phyloP scores from a whole-genome alignment of 768 basidiomycete genomes.

The Phanerochaete sordida region DNA sequence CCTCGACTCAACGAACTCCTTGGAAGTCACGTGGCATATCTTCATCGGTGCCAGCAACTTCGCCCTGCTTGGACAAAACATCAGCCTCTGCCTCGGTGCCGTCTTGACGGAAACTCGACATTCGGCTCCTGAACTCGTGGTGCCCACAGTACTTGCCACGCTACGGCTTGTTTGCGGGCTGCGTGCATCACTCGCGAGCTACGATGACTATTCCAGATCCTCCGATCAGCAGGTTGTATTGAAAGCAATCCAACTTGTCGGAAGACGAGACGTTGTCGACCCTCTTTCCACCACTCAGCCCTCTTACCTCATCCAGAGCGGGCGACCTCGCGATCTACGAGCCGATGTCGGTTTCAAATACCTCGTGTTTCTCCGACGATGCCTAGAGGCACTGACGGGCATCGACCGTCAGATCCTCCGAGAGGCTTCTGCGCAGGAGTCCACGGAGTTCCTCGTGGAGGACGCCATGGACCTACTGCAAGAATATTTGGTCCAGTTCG shows the following conservation, averaged over 20 bases:
- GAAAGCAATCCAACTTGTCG: conserved; percentile 49
- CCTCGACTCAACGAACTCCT: neutral
- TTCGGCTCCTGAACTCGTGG: conserved; percentile 26
- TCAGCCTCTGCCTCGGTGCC: conserved; percentile 20
- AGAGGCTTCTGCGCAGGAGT: conserved; percentile 3
- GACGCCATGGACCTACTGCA: neutral
- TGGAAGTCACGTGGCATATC: conserved; percentile 13
- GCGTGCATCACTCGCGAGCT: neutral
- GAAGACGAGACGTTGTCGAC: conserved; percentile 53
- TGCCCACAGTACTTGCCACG: conserved; percentile 8
- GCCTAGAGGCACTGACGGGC: conserved; percentile 42
- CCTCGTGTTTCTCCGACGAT: conserved; percentile 73
- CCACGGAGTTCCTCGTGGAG: neutral
- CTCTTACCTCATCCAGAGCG: conserved; percentile 77
- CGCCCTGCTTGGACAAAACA: conserved; percentile 1
- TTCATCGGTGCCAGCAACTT: conserved; percentile 6
- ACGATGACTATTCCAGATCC: conserved; percentile 12
- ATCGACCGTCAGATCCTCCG: conserved; percentile 22
- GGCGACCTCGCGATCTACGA: conserved; percentile 63
- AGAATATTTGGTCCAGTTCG: conserved; percentile 7
- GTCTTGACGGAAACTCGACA: conserved; percentile 26
- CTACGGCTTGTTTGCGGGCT: neutral
- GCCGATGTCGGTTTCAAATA: conserved; percentile 71
- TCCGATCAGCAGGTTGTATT: conserved; percentile 40
- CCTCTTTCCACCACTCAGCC: conserved; percentile 82